Conservation (phyloP, 495 filamentous ascomycete species). For the Emericellopsis terricola region DNA sequence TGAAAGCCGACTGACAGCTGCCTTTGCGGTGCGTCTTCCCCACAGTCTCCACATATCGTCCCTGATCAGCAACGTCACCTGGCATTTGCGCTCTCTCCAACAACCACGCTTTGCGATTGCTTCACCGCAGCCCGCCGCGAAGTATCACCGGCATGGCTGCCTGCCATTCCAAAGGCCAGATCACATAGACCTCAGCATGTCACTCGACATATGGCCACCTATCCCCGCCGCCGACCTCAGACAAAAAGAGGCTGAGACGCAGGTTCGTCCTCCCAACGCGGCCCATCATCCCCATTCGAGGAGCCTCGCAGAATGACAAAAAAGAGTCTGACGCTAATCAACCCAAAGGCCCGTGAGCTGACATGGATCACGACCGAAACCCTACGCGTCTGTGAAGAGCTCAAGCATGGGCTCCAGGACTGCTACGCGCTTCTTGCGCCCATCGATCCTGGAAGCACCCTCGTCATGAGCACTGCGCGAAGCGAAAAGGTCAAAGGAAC, state of each 20-base stretch:
- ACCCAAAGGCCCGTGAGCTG: slow-evolving; percentile 50
- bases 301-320: background rate
- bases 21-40: no score
- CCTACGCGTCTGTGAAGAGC: slow-evolving; percentile 52
- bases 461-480: slow-evolving; percentile 72
- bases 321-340: slow-evolving; percentile 2
- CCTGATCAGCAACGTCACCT: no score
- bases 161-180: slow-evolving; percentile 8
- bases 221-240: slow-evolving; percentile 44
- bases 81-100: no score
- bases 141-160: slow-evolving; percentile 20
- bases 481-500: slow-evolving; percentile 84
- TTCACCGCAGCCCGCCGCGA: no score
- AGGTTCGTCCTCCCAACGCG: slow-evolving; percentile 27
- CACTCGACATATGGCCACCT: slow-evolving; percentile 60
- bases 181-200: slow-evolving; percentile 29
- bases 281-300: background rate
- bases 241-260: slow-evolving; percentile 45
- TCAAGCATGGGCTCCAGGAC: slow-evolving; percentile 77
- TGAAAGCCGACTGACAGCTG: no score
- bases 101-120: no score
- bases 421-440: slow-evolving; percentile 72
- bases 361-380: slow-evolving; percentile 73
- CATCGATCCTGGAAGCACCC: slow-evolving; percentile 62
- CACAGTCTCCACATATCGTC: no score